These are phyloP conservation scores for Geotrichum citri-aurantii DNA, from an alignment of 1,139 yeast species.

Conservation along the genomic window DNA sequence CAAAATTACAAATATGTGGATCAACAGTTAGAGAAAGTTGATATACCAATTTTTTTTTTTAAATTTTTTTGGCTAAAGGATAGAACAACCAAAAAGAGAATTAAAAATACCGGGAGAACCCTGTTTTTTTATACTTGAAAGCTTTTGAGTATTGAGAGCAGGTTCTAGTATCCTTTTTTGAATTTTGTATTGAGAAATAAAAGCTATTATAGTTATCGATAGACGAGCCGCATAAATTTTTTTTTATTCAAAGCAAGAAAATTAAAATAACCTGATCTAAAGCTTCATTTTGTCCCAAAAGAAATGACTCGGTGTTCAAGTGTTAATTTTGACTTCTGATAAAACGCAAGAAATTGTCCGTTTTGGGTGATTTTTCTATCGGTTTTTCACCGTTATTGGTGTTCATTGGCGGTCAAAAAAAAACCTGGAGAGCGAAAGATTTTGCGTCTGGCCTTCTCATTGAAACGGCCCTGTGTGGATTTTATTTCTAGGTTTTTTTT, in stretches of 20 bases:
- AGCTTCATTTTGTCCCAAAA: background rate
- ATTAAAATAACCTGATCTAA: background rate
- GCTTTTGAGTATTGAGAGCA: background rate
- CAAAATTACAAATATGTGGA: background rate
- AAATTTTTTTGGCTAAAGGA: too few species aligned
- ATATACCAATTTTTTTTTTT: background rate
- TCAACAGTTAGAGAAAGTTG: background rate
- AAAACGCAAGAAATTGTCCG: background rate
- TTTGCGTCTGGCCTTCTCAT: too few species aligned
- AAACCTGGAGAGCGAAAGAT: too few species aligned
- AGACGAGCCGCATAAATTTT: background rate
- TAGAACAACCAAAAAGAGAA: background rate
- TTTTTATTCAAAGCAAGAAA: background rate
- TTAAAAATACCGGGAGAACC: background rate
- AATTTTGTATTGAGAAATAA: background rate
- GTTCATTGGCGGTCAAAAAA: too few species aligned
- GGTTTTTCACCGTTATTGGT: too few species aligned
- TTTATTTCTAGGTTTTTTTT: too few species aligned
- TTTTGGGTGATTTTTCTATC: too few species aligned
- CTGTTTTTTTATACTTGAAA: background rate
- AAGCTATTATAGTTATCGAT: background rate
- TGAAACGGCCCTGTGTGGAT: too few species aligned
- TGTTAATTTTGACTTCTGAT: background rate
- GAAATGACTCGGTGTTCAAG: background rate
- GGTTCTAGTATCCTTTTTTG: background rate